Base-by-base conservation (phyloP, 345 rosid genomes). In the Lagerstroemia speciosa region DNA sequence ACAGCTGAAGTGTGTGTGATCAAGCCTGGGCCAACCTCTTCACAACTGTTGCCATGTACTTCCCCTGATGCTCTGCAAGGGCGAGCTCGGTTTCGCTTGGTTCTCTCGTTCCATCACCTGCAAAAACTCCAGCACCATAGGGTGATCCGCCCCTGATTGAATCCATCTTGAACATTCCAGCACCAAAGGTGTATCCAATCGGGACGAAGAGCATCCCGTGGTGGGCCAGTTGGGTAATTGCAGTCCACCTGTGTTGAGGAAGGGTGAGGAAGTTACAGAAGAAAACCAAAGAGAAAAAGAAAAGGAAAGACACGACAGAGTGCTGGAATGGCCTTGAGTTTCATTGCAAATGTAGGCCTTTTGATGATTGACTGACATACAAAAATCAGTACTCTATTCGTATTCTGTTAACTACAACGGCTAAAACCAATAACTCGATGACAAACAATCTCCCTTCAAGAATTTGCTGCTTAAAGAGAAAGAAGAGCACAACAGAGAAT, bases 201-300 rank as follows among this genome's bases (percentile, higher is more conserved):
- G 90, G 87, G 66, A 85, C 90, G 69, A 72, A 85, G 31, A 85
- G 32, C 90, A 85, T 85, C 60, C 87, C 87, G 52, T 83, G 90
- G 81, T 85, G 90, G 16, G 78, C 84, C 71, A 85, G 57, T 64
- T 83, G 90, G 65, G 89, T 83, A 66, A 85, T 81, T 30, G 89
- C 89, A 11, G 89, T 85, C 89, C 87, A 88, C 14, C 93, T 88
- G 87, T 77, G 76, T n/a, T 29, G 41, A 33, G n/a, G 26, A 57
- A 24, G 14, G 32, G 62, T 62, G 31, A 34, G 16, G 3, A 64
- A 6, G 43, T 12, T 6, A 9, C 38, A 33, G 7, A 34, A 16
- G 29, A 34, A 62, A 22, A 64, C 40, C 40, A 32, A 62, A 48
- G n/a, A 48, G 6, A 20, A 20, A 20, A 48, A 7, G 20, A 9